Evolutionary conservation across 1,284 basidiomycete genomes (phyloP).

Genomic region (Rhodotorula sp.): DNA sequence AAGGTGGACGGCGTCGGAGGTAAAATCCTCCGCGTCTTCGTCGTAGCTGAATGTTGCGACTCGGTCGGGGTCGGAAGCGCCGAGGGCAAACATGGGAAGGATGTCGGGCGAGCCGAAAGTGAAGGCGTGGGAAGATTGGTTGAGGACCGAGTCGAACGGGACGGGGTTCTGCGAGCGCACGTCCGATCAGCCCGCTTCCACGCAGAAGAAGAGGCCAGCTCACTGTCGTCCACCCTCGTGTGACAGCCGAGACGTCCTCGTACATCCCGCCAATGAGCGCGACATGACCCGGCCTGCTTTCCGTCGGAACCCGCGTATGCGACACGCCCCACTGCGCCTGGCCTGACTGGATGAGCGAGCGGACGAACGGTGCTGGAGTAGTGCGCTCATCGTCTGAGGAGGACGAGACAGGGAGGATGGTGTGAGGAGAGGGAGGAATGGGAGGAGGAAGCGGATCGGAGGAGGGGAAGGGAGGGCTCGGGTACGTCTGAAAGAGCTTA

Average conservation of each 20-base stretch:
- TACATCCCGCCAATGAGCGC: constrained; percentile 91
- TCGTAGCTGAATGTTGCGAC: constrained; percentile 75
- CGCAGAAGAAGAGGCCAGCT: not conserved
- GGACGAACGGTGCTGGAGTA: constrained; percentile 73
- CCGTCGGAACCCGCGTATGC: constrained; percentile 84
- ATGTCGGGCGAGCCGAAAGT: constrained; percentile 89
- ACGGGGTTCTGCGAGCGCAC: constrained; percentile 83
- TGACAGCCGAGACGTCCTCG: constrained; percentile 87
- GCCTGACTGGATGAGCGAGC: constrained; percentile 62
- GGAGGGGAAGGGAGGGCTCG: constrained; percentile 58
- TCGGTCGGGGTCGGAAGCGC: constrained; percentile 54
- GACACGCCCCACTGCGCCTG: constrained; percentile 76
- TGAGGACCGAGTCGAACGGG: constrained; percentile 85
- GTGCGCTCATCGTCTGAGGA: constrained; percentile 37
- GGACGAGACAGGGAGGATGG: not conserved
- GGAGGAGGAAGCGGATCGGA: constrained; percentile 50
- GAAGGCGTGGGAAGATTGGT: constrained; percentile 73
- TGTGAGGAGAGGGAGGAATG: not conserved
- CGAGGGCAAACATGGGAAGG: constrained; percentile 79
- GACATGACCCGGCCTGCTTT: constrained; percentile 80
- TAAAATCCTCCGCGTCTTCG: constrained; percentile 74
- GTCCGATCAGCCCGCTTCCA: not conserved
- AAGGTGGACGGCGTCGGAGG: constrained; percentile 69
- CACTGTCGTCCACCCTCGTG: constrained; percentile 57
- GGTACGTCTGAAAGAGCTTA: constrained; percentile 67